phyloP scores from a whole-genome alignment of 306 rosid genomes.

The Inga laurina region DNA sequence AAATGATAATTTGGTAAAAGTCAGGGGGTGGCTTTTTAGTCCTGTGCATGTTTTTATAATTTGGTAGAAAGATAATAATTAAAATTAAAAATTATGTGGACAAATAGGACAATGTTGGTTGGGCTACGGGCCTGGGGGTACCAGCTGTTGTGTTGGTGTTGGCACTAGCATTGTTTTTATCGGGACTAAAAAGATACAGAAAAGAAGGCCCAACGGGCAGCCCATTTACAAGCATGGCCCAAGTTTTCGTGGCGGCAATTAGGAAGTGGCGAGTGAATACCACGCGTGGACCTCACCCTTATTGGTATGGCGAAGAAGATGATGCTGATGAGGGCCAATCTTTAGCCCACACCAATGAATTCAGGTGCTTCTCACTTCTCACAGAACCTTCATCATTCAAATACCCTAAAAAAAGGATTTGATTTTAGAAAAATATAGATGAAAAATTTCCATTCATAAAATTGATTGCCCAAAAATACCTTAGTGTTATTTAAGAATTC shows the following conservation, averaged over 20 bases:
- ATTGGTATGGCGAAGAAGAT: conserved; percentile 33
- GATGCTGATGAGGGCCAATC: not conserved
- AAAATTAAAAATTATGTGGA: not conserved
- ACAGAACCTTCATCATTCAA: not conserved
- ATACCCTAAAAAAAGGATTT: not conserved
- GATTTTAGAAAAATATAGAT: no score
- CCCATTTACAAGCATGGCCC: conserved; percentile 62
- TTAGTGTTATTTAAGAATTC: not conserved
- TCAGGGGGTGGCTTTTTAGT: not conserved
- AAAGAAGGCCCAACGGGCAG: conserved; percentile 48
- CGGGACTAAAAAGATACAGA: conserved; percentile 56
- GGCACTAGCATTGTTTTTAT: conserved; percentile 49
- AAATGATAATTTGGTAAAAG: not conserved
- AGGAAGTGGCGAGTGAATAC: conserved; percentile 53
- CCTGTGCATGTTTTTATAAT: not conserved
- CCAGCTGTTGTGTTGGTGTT: conserved; percentile 53
- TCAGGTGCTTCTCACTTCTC: conserved; percentile 40
- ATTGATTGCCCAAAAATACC: not conserved
- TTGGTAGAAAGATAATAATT: no score
- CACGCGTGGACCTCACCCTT: conserved; percentile 11
- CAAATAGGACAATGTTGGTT: conserved; percentile 66
- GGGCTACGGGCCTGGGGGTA: conserved; percentile 63
- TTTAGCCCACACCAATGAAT: conserved; percentile 39
- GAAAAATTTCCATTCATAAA: not conserved
- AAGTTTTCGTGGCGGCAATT: conserved; percentile 48